These are phyloP conservation scores for Aspergillus conjunctus DNA, from an alignment of 495 filamentous ascomycete species.

Conservation along the genomic window DNA sequence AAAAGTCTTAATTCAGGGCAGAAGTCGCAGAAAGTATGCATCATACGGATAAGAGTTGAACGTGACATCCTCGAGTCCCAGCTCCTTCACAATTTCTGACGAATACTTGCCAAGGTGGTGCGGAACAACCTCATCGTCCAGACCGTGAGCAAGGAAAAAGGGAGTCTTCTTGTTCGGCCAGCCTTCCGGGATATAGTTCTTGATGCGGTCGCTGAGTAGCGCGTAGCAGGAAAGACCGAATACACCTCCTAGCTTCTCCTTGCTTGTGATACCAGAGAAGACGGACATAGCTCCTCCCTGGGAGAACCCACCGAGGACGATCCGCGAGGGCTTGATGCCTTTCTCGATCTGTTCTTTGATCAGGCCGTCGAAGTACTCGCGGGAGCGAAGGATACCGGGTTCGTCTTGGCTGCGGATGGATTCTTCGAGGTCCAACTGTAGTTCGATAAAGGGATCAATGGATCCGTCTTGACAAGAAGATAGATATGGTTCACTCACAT, in stretches of 20 bases:
- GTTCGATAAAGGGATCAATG: background rate
- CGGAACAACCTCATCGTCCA: conserved; percentile 69
- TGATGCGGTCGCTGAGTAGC: conserved; percentile 70
- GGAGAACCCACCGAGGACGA: conserved; percentile 76
- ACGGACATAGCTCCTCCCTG: conserved; percentile 64
- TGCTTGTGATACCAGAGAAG: conserved; percentile 69
- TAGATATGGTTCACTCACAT: conserved; percentile 41
- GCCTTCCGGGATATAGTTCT: conserved; percentile 62
- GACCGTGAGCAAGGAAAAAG: conserved; percentile 87
- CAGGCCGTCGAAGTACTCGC: conserved; percentile 74
- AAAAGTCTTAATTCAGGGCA: background rate
- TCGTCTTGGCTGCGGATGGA: conserved; percentile 68
- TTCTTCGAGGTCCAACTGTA: conserved; percentile 51
- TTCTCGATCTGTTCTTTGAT: conserved; percentile 81
- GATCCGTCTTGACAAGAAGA: no score
- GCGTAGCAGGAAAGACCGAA: conserved; percentile 85
- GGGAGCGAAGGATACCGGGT: conserved; percentile 70
- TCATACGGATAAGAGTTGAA: conserved; percentile 75
- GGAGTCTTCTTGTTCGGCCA: conserved; percentile 76
- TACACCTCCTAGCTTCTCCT: conserved; percentile 80
- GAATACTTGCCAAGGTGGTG: conserved; percentile 67
- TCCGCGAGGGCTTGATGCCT: conserved; percentile 79
- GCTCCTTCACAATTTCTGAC: conserved; percentile 59
- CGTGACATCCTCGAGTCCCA: conserved; percentile 67
- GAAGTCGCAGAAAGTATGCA: conserved; percentile 21